Evolutionary conservation across 495 filamentous ascomycete genomes (phyloP).

Genomic region (Jackrogersella minutella): DNA sequence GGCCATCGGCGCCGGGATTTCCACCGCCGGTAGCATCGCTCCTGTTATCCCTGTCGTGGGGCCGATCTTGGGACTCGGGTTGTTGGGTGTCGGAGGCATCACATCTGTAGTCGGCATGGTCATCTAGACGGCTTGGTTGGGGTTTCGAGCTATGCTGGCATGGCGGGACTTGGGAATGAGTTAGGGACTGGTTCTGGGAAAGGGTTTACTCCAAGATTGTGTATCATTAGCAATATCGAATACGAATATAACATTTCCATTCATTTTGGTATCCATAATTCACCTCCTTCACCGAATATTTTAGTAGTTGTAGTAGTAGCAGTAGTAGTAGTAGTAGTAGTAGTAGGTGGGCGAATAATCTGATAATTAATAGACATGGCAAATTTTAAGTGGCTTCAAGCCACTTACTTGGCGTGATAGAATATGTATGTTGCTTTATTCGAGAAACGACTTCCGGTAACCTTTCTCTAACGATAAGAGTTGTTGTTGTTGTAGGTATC

Average conservation of each 20-base stretch:
- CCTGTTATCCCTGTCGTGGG: background rate
- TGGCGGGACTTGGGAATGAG: background rate
- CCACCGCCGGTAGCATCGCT: background rate
- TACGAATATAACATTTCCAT: background rate
- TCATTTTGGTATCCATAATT: background rate
- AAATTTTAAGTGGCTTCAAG: no score
- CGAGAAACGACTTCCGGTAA: no score
- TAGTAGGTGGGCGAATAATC: no score
- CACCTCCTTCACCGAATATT: background rate
- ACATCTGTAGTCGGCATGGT: background rate
- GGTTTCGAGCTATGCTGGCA: background rate
- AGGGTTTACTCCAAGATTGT: no score
- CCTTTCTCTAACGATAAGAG: no score
- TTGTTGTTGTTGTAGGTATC: no score
- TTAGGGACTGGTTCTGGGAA: no score
- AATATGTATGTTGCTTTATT: no score
- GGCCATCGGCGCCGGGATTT: background rate
- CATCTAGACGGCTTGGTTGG: background rate
- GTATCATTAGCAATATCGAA: background rate
- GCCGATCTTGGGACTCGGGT: slow-evolving; percentile 2
- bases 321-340: no score
- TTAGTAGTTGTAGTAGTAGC: background rate
- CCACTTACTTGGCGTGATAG: no score
- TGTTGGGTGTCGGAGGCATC: background rate
- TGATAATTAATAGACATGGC: no score